Conservation (phyloP, 169 alveolate genomes). For the Eimeria acervulina region DNA sequence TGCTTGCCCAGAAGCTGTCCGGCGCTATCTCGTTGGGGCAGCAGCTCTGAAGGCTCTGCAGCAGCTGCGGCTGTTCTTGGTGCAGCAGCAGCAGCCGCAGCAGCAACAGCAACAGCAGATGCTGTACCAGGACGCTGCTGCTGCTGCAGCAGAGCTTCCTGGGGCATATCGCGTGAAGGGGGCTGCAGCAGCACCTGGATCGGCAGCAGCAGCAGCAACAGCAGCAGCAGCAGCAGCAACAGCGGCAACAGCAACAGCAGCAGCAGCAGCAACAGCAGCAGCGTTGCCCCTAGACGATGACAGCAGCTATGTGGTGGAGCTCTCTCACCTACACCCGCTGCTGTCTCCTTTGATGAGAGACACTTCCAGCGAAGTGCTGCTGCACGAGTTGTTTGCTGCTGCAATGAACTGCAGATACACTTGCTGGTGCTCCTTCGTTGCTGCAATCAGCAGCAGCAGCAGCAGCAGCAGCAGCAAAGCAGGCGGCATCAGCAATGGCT, state of each 20-base stretch:
- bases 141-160: not conserved
- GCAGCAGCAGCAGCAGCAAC: slow-evolving; percentile 20
- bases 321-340: too few species aligned
- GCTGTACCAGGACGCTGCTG: not conserved
- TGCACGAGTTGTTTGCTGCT: not conserved
- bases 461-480: slow-evolving; percentile 17
- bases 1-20: not conserved
- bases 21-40: not conserved
- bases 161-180: not conserved
- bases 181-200: slow-evolving; percentile 19
- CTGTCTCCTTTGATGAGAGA: slow-evolving; percentile 32
- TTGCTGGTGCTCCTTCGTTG: slow-evolving; percentile 44
- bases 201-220: slow-evolving; percentile 32
- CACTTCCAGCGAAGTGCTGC: not conserved
- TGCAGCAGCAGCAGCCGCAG: not conserved
- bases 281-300: too few species aligned
- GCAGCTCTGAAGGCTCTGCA: not conserved
- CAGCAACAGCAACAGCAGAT: not conserved
- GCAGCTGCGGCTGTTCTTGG: not conserved
- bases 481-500: not conserved
- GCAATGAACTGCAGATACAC: not conserved
- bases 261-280: slow-evolving; percentile 29
- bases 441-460: not conserved
- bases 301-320: too few species aligned
- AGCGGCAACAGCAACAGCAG: slow-evolving; percentile 5